Conservation (phyloP, 768 basidiomycete genomes). For the Auricularia auricula-judae region DNA sequence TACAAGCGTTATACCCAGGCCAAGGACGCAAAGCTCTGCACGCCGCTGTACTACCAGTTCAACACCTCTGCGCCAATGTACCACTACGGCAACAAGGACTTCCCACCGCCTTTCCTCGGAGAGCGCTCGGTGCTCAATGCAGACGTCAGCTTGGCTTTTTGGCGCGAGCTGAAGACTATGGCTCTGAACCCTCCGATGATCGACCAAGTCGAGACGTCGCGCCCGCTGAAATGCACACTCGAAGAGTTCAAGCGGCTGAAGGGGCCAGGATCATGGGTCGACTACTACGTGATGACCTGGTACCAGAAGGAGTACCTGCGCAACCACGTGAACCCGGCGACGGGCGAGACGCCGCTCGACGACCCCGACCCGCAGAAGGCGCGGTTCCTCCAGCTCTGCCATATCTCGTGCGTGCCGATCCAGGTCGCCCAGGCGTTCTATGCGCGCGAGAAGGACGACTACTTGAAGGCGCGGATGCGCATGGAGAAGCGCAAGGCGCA, state of each 20-base stretch:
- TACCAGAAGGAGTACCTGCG: slow-evolving; percentile 57
- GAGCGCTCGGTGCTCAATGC: slow-evolving; percentile 29
- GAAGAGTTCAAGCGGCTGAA: slow-evolving; percentile 35
- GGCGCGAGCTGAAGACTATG: slow-evolving; percentile 43
- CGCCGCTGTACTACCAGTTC: slow-evolving; percentile 58
- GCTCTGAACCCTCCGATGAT: slow-evolving; percentile 22
- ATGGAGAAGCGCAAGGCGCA: slow-evolving; percentile 21
- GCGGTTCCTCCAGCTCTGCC: slow-evolving; percentile 36
- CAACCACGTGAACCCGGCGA: slow-evolving; percentile 32
- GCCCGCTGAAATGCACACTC: background rate
- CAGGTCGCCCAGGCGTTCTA: slow-evolving; percentile 38
- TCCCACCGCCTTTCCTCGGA: slow-evolving; percentile 39
- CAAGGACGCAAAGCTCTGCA: slow-evolving; percentile 33
- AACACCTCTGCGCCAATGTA: slow-evolving; percentile 42
- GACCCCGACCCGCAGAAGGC: slow-evolving; percentile 29
- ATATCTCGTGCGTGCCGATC: slow-evolving; percentile 45
- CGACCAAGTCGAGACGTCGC: background rate
- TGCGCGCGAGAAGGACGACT: slow-evolving; percentile 26
- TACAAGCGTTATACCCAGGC: slow-evolving; percentile 29
- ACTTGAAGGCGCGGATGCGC: slow-evolving; percentile 34
- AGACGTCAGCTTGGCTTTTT: slow-evolving; percentile 37
- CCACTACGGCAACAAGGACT: slow-evolving; percentile 46
- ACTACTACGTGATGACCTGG: slow-evolving; percentile 51
- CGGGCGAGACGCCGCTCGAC: slow-evolving; percentile 36
- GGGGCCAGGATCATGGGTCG: slow-evolving; percentile 47